phyloP scores from a whole-genome alignment of 495 filamentous ascomycete species.

The Tetracladium marchalianum region DNA sequence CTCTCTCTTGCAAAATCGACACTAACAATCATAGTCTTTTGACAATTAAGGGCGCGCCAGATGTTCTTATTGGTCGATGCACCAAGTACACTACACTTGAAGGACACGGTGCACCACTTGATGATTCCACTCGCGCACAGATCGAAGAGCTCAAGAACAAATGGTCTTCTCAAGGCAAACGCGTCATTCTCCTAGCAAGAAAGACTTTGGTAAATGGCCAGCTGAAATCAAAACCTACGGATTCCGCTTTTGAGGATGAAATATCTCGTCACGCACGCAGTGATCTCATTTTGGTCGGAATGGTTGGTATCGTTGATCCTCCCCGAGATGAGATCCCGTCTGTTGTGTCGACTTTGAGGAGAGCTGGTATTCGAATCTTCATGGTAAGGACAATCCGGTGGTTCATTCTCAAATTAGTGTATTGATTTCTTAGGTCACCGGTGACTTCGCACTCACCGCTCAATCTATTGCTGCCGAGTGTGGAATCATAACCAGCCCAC shows the following conservation, averaged over 20 bases:
- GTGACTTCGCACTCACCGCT: conserved; percentile 63
- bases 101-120: conserved; percentile 34
- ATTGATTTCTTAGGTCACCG: conserved; percentile 40
- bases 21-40: conserved; percentile 24
- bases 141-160: conserved; percentile 46
- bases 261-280: conserved; percentile 34
- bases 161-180: conserved; percentile 54
- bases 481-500: conserved; percentile 48
- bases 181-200: conserved; percentile 55
- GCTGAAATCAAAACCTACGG: conserved; percentile 23
- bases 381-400: conserved; percentile 30
- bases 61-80: conserved; percentile 50
- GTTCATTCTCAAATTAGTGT: conserved; percentile 2
- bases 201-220: conserved; percentile 36
- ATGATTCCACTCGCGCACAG: conserved; percentile 21
- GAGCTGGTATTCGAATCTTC: conserved; percentile 53
- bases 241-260: conserved; percentile 41
- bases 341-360: conserved; percentile 45
- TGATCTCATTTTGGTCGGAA: conserved; percentile 48
- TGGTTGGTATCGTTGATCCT: conserved; percentile 60
- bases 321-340: conserved; percentile 53
- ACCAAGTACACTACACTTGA: conserved; percentile 34
- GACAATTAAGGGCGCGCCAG: conserved; percentile 58
- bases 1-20: too few relatives aligned
- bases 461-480: conserved; percentile 57